Percentiles rank a stretch among this genome's conserved stretches.
These are phyloP conservation scores for Asterella californica DNA, from an alignment of 225 moss, liverwort and hornwort species.

Conservation along the genomic window DNA sequence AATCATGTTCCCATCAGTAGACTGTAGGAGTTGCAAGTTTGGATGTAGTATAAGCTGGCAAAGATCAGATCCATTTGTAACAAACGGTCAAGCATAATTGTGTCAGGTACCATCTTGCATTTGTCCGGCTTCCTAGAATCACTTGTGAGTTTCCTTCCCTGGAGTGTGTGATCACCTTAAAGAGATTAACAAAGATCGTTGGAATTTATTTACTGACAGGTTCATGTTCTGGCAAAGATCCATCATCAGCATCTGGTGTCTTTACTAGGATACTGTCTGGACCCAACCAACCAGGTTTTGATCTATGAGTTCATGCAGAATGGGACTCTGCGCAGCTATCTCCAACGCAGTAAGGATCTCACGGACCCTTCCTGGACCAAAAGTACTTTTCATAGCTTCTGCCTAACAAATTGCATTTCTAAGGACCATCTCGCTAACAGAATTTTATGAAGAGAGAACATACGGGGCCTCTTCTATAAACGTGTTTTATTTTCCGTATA, in stretches of 20 bases:
- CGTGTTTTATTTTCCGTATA: not conserved
- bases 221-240: constrained; percentile 48
- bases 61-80: too few species aligned
- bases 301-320: constrained; percentile 58
- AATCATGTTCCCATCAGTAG: too few species aligned
- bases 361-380: not conserved
- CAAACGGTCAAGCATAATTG: too few species aligned
- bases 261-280: constrained; percentile 51
- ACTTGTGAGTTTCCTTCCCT: too few species aligned
- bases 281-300: constrained; percentile 41
- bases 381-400: not conserved
- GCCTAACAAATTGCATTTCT: not conserved
- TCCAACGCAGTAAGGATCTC: constrained; percentile 23
- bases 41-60: too few species aligned
- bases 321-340: constrained; percentile 35
- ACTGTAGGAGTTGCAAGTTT: too few species aligned
- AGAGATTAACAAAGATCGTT: not conserved
- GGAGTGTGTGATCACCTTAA: too few species aligned
- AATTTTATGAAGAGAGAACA: too few species aligned
- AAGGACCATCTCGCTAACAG: too few species aligned
- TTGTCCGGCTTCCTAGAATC: too few species aligned
- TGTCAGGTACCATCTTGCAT: too few species aligned
- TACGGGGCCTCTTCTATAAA: not conserved
- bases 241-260: constrained; percentile 71
- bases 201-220: constrained; percentile 2